Evolutionary conservation across 78 protist species (phyloP).

Genomic region (Polysphondylium violaceum): DNA sequence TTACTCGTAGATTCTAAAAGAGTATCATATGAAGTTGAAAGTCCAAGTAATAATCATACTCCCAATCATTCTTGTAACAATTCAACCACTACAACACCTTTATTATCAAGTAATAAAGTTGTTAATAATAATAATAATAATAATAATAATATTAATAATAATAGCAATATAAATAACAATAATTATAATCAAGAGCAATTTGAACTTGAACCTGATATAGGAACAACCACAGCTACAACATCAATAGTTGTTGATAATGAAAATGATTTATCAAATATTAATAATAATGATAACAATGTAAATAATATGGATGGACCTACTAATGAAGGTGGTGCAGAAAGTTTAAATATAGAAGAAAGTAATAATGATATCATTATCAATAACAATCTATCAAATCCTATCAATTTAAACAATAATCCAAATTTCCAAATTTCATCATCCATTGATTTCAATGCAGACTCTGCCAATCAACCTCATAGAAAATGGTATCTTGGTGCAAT

Average conservation of each 20-base stretch:
- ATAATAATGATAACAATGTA: too few species aligned
- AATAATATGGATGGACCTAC: slow-evolving; percentile 3
- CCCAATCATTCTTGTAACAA: neutral
- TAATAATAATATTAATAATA: neutral
- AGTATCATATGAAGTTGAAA: slow-evolving; percentile 31
- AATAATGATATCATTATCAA: too few species aligned
- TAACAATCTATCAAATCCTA: neutral
- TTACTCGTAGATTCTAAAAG: slow-evolving; percentile 50
- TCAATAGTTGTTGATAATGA: neutral
- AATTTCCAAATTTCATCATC: slow-evolving; percentile 14
- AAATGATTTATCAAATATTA: too few species aligned
- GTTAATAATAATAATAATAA: neutral
- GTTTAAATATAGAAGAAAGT: neutral
- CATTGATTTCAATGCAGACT: slow-evolving; percentile 1
- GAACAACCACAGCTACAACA: neutral
- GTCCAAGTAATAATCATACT: neutral
- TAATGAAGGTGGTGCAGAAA: slow-evolving; percentile 2
- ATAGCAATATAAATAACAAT: neutral
- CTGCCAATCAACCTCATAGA: slow-evolving; percentile 5
- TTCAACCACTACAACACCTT: slow-evolving; percentile 6
- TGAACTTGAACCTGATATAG: neutral
- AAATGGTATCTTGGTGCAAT: slow-evolving; percentile 81
- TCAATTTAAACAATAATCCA: slow-evolving; percentile 18
- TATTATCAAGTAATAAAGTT: slow-evolving; percentile 4
- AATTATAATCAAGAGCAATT: too few species aligned